Percentiles rank a stretch among this genome's conserved stretches.
phyloP scores from a whole-genome alignment of 2,329 filamentous ascomycete species.

The Penicillium sclerotigenum region DNA sequence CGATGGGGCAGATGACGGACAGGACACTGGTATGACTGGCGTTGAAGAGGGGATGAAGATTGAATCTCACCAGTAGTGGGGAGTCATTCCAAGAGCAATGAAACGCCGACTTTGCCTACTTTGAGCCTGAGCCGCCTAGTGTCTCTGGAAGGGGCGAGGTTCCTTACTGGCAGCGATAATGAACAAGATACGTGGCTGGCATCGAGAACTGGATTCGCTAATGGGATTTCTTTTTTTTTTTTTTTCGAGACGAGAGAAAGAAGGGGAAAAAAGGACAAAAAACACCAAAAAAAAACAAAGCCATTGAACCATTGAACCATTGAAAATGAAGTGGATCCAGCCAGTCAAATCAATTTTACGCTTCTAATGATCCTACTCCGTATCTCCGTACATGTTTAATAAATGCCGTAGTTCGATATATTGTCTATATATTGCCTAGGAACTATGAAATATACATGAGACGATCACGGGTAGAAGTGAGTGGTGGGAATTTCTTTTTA shows the following conservation, averaged over 20 bases:
- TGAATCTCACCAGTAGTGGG: constrained; percentile 21
- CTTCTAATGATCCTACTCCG: constrained; percentile 1
- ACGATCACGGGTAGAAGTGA: background rate
- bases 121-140: background rate
- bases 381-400: background rate
- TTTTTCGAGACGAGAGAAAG: background rate
- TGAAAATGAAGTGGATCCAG: background rate
- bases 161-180: background rate
- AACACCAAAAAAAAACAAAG: background rate
- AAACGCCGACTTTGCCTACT: background rate
- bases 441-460: background rate
- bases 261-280: background rate
- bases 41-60: constrained; percentile 26
- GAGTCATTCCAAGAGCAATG: background rate
- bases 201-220: background rate
- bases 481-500: background rate
- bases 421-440: too few species aligned
- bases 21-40: constrained; percentile 40
- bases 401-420: background rate
- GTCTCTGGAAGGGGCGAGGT: background rate
- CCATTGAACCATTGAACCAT: background rate
- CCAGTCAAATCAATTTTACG: constrained; percentile 2
- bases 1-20: constrained; percentile 16
- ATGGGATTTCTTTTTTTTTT: too few species aligned
- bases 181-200: background rate